Evolutionary conservation across 1,284 basidiomycete species (phyloP).

Genomic region (Cutaneotrichosporon arboriforme): DNA sequence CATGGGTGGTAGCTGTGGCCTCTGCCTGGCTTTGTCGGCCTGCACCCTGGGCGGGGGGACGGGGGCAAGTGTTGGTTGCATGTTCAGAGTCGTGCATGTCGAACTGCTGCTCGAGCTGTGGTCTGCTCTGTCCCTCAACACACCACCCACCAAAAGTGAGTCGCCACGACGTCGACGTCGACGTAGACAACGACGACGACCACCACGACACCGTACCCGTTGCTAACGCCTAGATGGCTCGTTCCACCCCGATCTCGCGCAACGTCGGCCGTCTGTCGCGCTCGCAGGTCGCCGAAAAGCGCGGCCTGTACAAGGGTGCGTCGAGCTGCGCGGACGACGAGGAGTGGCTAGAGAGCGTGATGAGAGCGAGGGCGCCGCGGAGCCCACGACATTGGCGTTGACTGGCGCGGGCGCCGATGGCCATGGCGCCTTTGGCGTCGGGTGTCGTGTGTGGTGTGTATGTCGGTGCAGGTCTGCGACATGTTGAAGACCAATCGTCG

Average conservation of each 20-base stretch:
- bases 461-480: too few relatives aligned
- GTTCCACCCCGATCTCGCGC: slow-evolving; percentile 78
- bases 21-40: too few relatives aligned
- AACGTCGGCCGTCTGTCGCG: slow-evolving; percentile 78
- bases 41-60: too few relatives aligned
- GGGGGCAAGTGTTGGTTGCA: too few relatives aligned
- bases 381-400: too few relatives aligned
- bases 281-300: slow-evolving; percentile 72
- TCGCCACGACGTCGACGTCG: slow-evolving; percentile 3
- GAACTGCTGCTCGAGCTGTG: neutral
- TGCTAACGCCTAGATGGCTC: slow-evolving; percentile 66
- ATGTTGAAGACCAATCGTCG: too few relatives aligned
- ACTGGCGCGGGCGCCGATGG: too few relatives aligned
- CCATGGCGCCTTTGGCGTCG: too few relatives aligned
- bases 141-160: slow-evolving; percentile 15
- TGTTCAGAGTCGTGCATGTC: neutral
- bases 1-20: too few relatives aligned
- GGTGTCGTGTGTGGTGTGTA: too few relatives aligned
- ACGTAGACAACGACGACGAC: neutral
- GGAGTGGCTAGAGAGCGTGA: neutral
- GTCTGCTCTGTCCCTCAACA: slow-evolving; percentile 16
- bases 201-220: neutral
- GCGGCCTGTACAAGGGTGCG: slow-evolving; percentile 58
- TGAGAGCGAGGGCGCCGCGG: too few relatives aligned
- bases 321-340: neutral